Conservation (phyloP, 2,329 filamentous ascomycete species). For the Ophiostoma sp. region DNA sequence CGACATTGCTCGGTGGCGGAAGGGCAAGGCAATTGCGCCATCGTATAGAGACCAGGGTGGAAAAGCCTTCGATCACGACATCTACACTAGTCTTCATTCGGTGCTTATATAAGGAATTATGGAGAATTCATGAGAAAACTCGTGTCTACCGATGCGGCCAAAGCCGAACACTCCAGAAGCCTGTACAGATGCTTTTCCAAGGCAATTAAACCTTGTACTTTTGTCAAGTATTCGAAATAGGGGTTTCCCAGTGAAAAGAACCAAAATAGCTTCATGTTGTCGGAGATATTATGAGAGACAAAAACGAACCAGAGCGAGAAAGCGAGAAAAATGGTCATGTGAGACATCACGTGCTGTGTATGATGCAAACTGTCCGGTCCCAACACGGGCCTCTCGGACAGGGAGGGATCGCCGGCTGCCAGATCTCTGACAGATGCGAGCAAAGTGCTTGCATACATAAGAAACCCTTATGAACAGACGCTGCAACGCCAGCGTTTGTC, state of each 20-base stretch:
- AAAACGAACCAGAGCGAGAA: too few relatives aligned
- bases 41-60: slow-evolving; percentile 17
- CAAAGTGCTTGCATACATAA: too few relatives aligned
- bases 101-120: slow-evolving; percentile 6
- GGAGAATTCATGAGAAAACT: slow-evolving; percentile 8
- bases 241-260: background rate
- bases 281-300: too few relatives aligned
- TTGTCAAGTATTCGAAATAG: background rate
- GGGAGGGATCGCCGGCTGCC: too few relatives aligned
- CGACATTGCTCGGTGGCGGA: slow-evolving; percentile 26
- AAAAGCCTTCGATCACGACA: slow-evolving; percentile 35
- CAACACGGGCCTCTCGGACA: too few relatives aligned
- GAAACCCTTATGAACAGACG: too few relatives aligned
- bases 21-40: slow-evolving; percentile 26
- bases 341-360: too few relatives aligned
- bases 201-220: background rate
- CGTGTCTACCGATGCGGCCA: background rate
- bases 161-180: background rate
- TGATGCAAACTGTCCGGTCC: too few relatives aligned
- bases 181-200: slow-evolving; percentile 5
- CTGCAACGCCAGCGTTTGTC: too few relatives aligned
- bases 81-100: slow-evolving; percentile 33
- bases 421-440: too few relatives aligned
- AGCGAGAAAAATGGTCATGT: too few relatives aligned
- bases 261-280: background rate